A percentile compares a stretch with the other conserved stretches of the same genome.
Conservation (phyloP, 768 basidiomycete genomes). For the Lactifluus pinguis region DNA sequence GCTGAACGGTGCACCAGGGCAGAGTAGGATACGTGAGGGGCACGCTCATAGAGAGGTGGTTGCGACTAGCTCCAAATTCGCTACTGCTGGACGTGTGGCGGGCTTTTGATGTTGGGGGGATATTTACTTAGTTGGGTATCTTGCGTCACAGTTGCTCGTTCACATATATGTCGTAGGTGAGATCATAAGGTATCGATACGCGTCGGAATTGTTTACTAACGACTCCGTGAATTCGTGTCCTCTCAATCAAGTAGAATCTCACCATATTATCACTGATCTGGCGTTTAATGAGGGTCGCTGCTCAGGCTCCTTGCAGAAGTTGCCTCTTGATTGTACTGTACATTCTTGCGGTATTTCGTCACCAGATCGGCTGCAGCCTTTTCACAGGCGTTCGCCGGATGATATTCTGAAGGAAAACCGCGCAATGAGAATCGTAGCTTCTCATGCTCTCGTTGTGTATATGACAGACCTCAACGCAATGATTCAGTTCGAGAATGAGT, state of each 20-base stretch:
- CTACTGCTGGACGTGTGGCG: not conserved
- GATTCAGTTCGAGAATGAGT: slow-evolving; percentile 80
- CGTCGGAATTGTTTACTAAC: not conserved
- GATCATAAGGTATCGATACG: not conserved
- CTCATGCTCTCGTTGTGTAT: not conserved
- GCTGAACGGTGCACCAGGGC: slow-evolving; percentile 14
- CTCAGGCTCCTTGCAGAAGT: slow-evolving; percentile 29
- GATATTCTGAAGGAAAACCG: slow-evolving; percentile 49
- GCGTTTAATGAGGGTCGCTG: slow-evolving; percentile 15
- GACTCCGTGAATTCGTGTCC: not conserved
- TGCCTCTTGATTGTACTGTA: slow-evolving; percentile 83
- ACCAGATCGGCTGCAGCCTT: slow-evolving; percentile 77
- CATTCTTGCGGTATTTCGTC: slow-evolving; percentile 86
- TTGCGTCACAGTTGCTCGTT: not conserved
- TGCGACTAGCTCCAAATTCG: not conserved
- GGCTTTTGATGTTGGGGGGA: slow-evolving; percentile 5
- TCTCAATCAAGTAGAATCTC: not conserved
- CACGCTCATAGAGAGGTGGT: not conserved
- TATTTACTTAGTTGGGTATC: not conserved
- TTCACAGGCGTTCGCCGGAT: slow-evolving; percentile 62
- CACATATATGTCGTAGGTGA: not conserved
- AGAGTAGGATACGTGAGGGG: slow-evolving; percentile 5
- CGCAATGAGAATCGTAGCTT: not conserved
- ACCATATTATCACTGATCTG: not conserved
- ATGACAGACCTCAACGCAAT: slow-evolving; percentile 65